Evolutionary conservation across 164 flowering plant genomes (phyloP).

Genomic region (Macadamia integrifolia): DNA sequence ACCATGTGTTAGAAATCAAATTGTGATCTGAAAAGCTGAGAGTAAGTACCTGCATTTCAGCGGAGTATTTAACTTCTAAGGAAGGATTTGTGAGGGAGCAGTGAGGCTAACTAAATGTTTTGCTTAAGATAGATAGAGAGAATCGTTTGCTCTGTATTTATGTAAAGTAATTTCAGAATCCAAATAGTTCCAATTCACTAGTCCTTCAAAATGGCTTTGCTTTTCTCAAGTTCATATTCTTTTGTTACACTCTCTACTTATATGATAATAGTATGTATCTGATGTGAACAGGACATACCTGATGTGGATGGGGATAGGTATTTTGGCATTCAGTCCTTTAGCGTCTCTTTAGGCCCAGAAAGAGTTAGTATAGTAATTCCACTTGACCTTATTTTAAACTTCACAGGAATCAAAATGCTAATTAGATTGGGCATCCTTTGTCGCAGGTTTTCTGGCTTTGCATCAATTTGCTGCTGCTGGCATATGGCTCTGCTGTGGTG

Average conservation of each 20-base stretch:
- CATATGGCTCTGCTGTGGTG: conserved; percentile 38
- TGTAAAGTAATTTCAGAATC: too few relatives aligned
- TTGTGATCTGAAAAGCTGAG: too few relatives aligned
- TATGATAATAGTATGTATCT: background rate
- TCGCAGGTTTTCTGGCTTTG: conserved; percentile 53
- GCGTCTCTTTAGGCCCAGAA: conserved; percentile 40
- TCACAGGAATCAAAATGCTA: background rate
- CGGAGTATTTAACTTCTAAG: too few relatives aligned
- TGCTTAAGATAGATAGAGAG: too few relatives aligned
- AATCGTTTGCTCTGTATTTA: too few relatives aligned
- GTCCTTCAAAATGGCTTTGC: too few relatives aligned
- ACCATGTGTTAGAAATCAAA: too few relatives aligned
- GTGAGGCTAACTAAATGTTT: too few relatives aligned
- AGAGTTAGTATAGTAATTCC: conserved; percentile 19
- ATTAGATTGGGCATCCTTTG: background rate
- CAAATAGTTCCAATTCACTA: too few relatives aligned
- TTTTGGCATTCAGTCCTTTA: conserved; percentile 51
- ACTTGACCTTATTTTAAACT: background rate
- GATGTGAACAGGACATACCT: conserved; percentile 44
- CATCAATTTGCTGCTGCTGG: conserved; percentile 32
- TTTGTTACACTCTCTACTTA: background rate
- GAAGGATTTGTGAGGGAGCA: too few relatives aligned
- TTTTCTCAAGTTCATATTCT: background rate
- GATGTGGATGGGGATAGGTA: conserved; percentile 51
- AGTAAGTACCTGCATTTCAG: too few relatives aligned